Evolutionary conservation across 2,329 filamentous ascomycete species (phyloP).

Genomic region (Pseudogymnoascus sp.): DNA sequence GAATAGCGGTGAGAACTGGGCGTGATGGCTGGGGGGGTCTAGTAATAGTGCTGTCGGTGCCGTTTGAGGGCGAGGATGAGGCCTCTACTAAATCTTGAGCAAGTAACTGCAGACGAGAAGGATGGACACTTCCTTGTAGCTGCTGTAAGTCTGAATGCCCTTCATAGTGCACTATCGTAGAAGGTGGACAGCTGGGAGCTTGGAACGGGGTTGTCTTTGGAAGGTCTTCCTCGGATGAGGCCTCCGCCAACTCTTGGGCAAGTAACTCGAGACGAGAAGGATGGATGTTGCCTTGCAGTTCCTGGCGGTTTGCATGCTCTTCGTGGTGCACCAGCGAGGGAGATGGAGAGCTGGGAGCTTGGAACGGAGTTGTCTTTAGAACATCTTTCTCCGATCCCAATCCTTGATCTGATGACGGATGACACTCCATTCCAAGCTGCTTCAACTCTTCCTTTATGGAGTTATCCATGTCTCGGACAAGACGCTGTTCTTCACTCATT

Average conservation of each 20-base stretch:
- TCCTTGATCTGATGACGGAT: background rate
- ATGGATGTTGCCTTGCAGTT: background rate
- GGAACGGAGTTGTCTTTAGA: no score
- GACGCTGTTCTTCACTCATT: background rate
- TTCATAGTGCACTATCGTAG: background rate
- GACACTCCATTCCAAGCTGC: background rate
- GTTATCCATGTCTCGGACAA: no score
- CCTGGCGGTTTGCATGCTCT: background rate
- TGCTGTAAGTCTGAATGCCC: background rate
- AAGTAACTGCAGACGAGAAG: background rate
- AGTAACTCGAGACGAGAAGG: background rate
- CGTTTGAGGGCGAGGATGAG: background rate
- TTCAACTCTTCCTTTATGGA: background rate
- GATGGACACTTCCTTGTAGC: background rate
- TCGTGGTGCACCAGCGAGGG: background rate
- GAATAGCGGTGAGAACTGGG: background rate
- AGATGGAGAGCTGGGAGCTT: background rate
- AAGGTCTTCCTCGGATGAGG: background rate
- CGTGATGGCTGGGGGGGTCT: background rate
- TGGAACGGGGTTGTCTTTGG: background rate
- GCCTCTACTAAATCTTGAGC: background rate
- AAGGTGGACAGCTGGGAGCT: background rate
- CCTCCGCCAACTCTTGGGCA: background rate
- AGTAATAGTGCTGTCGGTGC: background rate
- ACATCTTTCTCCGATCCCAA: background rate